Evolutionary conservation across 108 stramenopile species (phyloP).

Genomic region (Schizochytrium sp.): DNA sequence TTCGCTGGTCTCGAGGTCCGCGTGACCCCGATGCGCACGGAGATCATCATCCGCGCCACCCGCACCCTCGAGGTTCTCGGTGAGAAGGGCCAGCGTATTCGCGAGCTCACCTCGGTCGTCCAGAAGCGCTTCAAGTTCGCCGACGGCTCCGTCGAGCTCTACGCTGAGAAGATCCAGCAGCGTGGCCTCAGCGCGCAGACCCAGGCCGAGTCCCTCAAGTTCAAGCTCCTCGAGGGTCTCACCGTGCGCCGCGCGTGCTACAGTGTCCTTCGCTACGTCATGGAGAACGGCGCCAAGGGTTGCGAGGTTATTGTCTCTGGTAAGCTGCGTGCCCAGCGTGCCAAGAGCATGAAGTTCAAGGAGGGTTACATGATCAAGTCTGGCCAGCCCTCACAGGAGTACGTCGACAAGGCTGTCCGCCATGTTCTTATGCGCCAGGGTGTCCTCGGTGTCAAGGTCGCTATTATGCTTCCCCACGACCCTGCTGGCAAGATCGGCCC

Average conservation of each 20-base stretch:
- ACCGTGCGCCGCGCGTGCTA: constrained; percentile 99
- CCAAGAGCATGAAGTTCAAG: constrained; percentile 99
- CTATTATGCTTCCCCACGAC: constrained; percentile 97
- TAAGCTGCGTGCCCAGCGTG: constrained; percentile 98
- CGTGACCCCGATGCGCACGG: constrained; percentile 93
- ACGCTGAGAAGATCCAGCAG: constrained; percentile 95
- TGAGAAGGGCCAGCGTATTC: constrained; percentile 98
- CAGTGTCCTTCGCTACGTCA: constrained; percentile 97
- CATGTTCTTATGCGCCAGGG: constrained; percentile 99
- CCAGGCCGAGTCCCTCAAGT: constrained; percentile 98
- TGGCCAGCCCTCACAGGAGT: constrained; percentile 91
- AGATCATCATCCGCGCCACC: constrained; percentile 98
- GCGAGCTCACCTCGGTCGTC: constrained; percentile 93
- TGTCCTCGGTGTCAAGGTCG: constrained; percentile 95
- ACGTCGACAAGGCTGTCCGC: constrained; percentile 94
- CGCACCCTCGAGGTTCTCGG: constrained; percentile 97
- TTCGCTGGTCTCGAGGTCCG: constrained; percentile 99
- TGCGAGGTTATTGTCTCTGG: constrained; percentile 98
- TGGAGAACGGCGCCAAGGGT: constrained; percentile 98
- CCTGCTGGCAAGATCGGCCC: constrained; percentile 61
- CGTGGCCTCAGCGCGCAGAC: constrained; percentile 98
- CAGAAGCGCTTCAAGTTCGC: constrained; percentile 99
- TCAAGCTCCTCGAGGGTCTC: constrained; percentile 96
- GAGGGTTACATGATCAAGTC: constrained; percentile 99
- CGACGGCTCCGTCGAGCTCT: constrained; percentile 79